phyloP scores from a whole-genome alignment of 805 yeast genomes.

The Torulaspora maleeae region DNA sequence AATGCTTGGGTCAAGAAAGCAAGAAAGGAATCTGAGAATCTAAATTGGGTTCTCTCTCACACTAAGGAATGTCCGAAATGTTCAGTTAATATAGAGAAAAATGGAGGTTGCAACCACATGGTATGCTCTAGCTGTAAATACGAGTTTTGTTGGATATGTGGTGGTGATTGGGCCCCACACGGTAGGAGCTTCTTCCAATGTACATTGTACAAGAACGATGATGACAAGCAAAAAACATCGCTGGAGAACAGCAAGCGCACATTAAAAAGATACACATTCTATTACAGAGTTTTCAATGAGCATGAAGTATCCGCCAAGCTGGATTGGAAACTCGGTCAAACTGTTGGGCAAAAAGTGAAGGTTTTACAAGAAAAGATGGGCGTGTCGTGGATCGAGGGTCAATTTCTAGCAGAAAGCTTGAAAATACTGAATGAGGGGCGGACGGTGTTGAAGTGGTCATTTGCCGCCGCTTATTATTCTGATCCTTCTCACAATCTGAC shows the following conservation, averaged over 20 bases:
- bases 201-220: conserved; percentile 48
- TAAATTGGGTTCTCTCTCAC: conserved; percentile 79
- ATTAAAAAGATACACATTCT: conserved; percentile 63
- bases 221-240: conserved; percentile 22
- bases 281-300: conserved; percentile 64
- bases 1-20: conserved; percentile 73
- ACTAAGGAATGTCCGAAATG: conserved; percentile 88
- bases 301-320: conserved; percentile 74
- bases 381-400: conserved; percentile 83
- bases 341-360: conserved; percentile 59
- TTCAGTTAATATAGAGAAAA: conserved; percentile 73
- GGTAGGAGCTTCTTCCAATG: conserved; percentile 63
- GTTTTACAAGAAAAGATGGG: conserved; percentile 59
- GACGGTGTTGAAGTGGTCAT: conserved; percentile 83
- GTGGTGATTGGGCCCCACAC: conserved; percentile 70
- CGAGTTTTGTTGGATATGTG: conserved; percentile 94
- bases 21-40: conserved; percentile 80
- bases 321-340: conserved; percentile 59
- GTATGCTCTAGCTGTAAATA: conserved; percentile 68
- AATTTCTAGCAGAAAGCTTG: conserved; percentile 72
- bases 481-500: conserved; percentile 48
- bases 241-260: conserved; percentile 38
- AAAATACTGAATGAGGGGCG: conserved; percentile 62
- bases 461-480: conserved; percentile 71
- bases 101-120: conserved; percentile 98